Base-by-base conservation (phyloP, 2,329 filamentous ascomycete species). In the Penicillium crustosum region DNA sequence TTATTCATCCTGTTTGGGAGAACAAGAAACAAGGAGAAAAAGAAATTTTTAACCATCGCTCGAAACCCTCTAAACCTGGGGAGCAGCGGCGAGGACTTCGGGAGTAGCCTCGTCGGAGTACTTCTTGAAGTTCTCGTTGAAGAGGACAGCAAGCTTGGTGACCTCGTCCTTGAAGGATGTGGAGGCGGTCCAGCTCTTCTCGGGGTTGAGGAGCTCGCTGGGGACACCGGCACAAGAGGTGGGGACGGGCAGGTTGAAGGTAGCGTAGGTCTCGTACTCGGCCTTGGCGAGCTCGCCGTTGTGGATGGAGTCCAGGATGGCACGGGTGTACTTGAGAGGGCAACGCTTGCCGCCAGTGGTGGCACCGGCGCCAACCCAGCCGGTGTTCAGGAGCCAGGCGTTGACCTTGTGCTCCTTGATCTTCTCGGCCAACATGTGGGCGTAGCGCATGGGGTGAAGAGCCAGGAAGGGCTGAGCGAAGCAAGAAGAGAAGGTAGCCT, bases 391-490 rank as follows among this genome's bases (percentile, higher is more conserved):
- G 68, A 99, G 85, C 94, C 94, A 99, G 70, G 93, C 94, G 77
- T 96, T 96, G 79, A 92, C 89, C 72, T 92, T 90, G 88, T 99
- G 92, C 69, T 91, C 78, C 73, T 93, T 86, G 75, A 99, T 99
- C 89, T 97, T 97, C 77, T 97, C 91, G 38, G 94, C 94, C 61
- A 99, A 85, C 94, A 99, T 99, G 82, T 89, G 89, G 68, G 94
- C 94, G 81, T 99, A 99, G 78, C 91, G 89, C 94, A 99, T 99
- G 70, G 94, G 94, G 85, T 99, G 94, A 58, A 99, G 88, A 42
- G 94, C 94, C 71, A 99, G 83, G 91, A 99, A 99, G 62, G 94
- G 94, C 82, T 99, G 94, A 56, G 94, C 94, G 80, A 99, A 99
- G 87, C 94, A 99, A 53, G 93, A 95, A 27, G 93, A 97, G 87